phyloP scores from a whole-genome alignment of 73 alveolate species.

The Uronychia setigera region DNA sequence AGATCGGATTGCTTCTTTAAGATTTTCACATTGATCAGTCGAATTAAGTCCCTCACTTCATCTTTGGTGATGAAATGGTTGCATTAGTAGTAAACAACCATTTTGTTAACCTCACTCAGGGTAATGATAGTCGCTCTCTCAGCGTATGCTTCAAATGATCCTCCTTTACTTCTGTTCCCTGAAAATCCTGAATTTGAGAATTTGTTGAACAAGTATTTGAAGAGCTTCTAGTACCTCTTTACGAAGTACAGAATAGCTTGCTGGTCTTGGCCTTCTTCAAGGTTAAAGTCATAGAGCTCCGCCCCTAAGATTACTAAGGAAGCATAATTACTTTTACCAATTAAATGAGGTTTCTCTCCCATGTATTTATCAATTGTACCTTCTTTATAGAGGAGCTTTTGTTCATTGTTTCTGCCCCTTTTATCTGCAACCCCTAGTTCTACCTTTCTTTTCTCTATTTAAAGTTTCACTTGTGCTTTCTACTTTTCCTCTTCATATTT shows the following conservation, averaged over 20 bases:
- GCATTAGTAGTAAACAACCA: conserved; percentile 27
- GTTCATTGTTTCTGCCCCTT: conserved; percentile 7
- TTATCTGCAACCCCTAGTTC: conserved; percentile 62
- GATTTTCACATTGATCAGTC: conserved; percentile 12
- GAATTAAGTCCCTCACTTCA: conserved; percentile 21
- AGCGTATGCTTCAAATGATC: conserved; percentile 17
- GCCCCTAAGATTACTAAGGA: not conserved
- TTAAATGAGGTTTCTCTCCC: conserved; percentile 1
- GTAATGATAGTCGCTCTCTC: conserved; percentile 22
- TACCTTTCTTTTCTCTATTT: conserved; percentile 27
- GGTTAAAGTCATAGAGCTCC: conserved; percentile 49
- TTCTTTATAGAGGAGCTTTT: conserved; percentile 5
- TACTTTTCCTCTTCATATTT: conserved; percentile 31
- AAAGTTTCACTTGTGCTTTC: conserved; percentile 22
- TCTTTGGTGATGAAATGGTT: conserved; percentile 32
- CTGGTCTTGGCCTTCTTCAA: conserved; percentile 61
- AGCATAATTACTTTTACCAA: not conserved
- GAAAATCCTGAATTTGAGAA: conserved; percentile 53
- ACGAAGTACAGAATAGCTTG: conserved; percentile 43
- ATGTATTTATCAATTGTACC: conserved; percentile 8
- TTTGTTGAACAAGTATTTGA: conserved; percentile 37
- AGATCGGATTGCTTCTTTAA: conserved; percentile 5
- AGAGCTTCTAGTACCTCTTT: conserved; percentile 19
- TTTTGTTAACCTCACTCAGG: conserved; percentile 38
- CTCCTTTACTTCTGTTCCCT: conserved; percentile 1